These are phyloP conservation scores for Tolypocladium album DNA, from an alignment of 2,329 filamentous ascomycete genomes.

Conservation along the genomic window DNA sequence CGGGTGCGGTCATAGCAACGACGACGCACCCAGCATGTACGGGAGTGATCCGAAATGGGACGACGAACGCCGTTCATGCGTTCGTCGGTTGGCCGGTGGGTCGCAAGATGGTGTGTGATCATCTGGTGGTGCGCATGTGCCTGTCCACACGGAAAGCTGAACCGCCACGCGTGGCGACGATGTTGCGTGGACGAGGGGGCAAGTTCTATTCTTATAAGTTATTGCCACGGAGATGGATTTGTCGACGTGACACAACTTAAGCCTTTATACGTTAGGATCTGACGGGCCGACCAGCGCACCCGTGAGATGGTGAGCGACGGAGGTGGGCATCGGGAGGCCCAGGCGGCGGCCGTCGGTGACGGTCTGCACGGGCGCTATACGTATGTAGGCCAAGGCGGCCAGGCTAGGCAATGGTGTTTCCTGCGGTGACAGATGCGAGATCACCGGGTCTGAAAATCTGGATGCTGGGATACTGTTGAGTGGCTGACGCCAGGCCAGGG, in stretches of 20 bases:
- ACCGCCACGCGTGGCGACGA: not conserved
- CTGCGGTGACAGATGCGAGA: constrained; percentile 2
- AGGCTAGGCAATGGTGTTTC: not conserved
- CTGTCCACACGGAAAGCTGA: constrained; percentile 1
- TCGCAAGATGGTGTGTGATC: not conserved
- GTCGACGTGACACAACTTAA: not conserved
- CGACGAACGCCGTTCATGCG: not conserved
- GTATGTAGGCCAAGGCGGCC: not conserved
- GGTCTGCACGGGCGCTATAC: not conserved
- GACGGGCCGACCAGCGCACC: not conserved
- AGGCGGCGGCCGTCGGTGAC: not conserved
- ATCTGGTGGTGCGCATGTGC: not conserved
- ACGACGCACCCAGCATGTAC: not conserved
- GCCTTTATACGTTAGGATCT: not conserved
- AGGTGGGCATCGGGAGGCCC: not conserved
- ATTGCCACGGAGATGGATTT: not conserved
- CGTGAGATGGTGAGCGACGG: not conserved
- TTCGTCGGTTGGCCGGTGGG: not conserved
- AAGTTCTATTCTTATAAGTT: not conserved
- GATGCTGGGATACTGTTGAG: not conserved
- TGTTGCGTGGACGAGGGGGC: not conserved
- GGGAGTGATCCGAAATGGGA: not conserved
- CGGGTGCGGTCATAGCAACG: not conserved
- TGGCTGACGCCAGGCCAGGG: not conserved
- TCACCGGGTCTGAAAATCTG: constrained; percentile 1